Conservation (phyloP, 331 rosid genomes). For the Phaseolus coccineus region DNA sequence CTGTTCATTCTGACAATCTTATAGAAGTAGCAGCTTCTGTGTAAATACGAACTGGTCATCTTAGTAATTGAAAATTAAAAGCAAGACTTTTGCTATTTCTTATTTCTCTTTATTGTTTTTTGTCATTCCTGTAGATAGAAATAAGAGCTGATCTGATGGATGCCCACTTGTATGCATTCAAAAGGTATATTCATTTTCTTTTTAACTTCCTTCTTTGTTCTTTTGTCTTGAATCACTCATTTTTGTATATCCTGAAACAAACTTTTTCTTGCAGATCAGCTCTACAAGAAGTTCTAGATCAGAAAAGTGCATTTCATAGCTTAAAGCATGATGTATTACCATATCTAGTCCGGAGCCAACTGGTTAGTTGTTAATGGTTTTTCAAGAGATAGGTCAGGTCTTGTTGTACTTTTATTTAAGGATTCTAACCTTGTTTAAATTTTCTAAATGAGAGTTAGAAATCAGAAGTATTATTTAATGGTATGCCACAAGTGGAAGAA, state of each 20-base stretch:
- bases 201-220: conserved; percentile 14
- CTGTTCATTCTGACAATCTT: background rate
- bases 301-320: conserved; percentile 76
- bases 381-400: conserved; percentile 35
- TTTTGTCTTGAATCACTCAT: conserved; percentile 23
- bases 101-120: conserved; percentile 14
- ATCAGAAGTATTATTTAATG: conserved; percentile 74
- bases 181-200: conserved; percentile 62
- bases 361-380: conserved; percentile 73
- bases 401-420: conserved; percentile 32
- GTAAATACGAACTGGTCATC: conserved; percentile 35
- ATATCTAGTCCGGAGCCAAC: conserved; percentile 91
- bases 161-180: conserved; percentile 93
- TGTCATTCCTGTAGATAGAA: conserved; percentile 76
- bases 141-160: conserved; percentile 97
- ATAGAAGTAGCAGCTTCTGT: conserved; percentile 10
- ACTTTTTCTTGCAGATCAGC: conserved; percentile 69
- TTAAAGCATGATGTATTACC: conserved; percentile 90
- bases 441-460: conserved; percentile 63
- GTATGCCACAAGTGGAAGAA: conserved; percentile 76
- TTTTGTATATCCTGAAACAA: conserved; percentile 39
- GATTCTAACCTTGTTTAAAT: conserved; percentile 48
- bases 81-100: conserved; percentile 13
- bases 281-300: conserved; percentile 82
- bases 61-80: conserved; percentile 30